Evolutionary conservation across 1,139 yeast genomes (phyloP), one percentile per base, ranked within the genome.

Genomic region (Lodderomyces metapsilosis): DNA sequence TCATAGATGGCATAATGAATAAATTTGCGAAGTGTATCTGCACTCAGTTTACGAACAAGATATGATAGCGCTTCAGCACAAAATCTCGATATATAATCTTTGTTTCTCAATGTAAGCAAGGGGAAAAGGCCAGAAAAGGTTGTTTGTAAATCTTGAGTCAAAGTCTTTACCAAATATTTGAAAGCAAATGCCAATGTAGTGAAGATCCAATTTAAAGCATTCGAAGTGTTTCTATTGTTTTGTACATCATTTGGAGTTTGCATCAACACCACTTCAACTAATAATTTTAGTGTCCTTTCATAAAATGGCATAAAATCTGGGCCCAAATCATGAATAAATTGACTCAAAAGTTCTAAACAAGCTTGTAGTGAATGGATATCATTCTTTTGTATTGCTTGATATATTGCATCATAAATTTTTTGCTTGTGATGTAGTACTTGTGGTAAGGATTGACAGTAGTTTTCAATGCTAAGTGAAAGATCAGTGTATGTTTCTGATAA

Each of bases 31-130:
- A 89, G 63, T 4, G 77, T 67, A 1, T 71, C 74, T 0, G 71
- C 59, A 15, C 71, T 71, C 53, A 86, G 75, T 59, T 88, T 88
- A 57, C 95, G 78, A 10, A 92, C 69, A 45, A 92, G 68, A 53
- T 86, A 92, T 0, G 97, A 87, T 39, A 92, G 62, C 0, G 97
- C 92, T 59, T 92, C 98, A 0, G 97, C 91, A 25, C 96, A 82
- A 55, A 91, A 92, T 47, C 96, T 71, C 1, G 88, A 73, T 34
- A 91, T 75, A 52, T 85, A 86, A 15, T 77, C 76, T 44, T 80
- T 76, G 46, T 75, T 77, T 40, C 66, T 66, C 47, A 64, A 64
- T 49, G 57, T 72, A 59, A 89, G 68, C 22, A 91, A 60, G 1
- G 95, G 95, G 32, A 81, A 65, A 23, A 92, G 66, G 4, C 78